Base-by-base conservation (phyloP, 805 yeast genomes). In the Candida coquimbonensis region DNA sequence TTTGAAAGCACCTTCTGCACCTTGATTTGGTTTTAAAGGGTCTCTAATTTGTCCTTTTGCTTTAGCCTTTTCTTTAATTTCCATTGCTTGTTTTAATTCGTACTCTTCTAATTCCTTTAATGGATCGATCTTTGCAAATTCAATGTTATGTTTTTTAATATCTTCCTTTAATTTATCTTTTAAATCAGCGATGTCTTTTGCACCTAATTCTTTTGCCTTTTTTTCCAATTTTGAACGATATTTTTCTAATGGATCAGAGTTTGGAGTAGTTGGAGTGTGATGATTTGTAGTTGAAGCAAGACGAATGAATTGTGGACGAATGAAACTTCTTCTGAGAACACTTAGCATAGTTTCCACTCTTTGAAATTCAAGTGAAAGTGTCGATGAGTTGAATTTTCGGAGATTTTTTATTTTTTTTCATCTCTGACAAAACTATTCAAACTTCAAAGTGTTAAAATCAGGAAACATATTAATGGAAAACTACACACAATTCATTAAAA, bases 101-200 rank as follows among this genome's bases (percentile, higher is more conserved):
- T 69, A 72, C 36, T 75, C 78, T 52, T 81, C 84, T n/a, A 83
- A 64, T 49, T 81, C 86, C 42, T 74, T 68, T 53, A 85, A 65
- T 0, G 93, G 93, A 59, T 87, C 95, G 13, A 84, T 64, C 45
- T 70, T 76, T 58, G 70, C 73, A 56, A 84, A 67, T 47, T 79
- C 77, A 48, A 69, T 70, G 59, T 80, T 83, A 40, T 70, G 75
- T 33, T 63, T 57, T 34, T 73, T 78, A 39, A 88, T 77, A 21
- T 78, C 74, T 36, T 78, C 83, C 55, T 83, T 80, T 51, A 83
- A 64, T 50, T 75, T 77, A 36, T 68, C 78, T 51, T 80, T 76
- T 50, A 89, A 67, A 47, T 85, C 85, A 7, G 78, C 78, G 5
- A 86, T 64, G 33, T 69, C 61, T 1, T 64, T 53, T 1, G 67